Evolutionary conservation across 2,329 filamentous ascomycete species (phyloP).

Genomic region (Alternaria gansuensis): DNA sequence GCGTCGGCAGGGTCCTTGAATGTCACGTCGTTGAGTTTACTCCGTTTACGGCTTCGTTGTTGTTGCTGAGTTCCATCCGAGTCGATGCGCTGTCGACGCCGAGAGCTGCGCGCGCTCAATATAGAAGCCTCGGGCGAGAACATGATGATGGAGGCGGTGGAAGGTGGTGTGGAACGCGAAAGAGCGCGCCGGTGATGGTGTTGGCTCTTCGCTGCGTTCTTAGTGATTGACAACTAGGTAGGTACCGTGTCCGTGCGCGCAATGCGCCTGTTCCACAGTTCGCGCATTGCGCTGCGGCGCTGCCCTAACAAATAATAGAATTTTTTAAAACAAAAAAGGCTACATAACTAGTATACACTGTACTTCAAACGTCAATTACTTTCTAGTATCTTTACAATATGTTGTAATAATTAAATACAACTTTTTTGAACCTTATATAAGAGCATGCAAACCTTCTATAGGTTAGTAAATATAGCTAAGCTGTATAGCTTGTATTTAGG

Average conservation of each 20-base stretch:
- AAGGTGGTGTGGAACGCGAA: slow-evolving; percentile 39
- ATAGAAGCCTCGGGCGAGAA: slow-evolving; percentile 52
- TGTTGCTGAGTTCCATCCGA: slow-evolving; percentile 55
- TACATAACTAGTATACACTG: no score
- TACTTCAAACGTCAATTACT: no score
- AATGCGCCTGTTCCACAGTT: no score
- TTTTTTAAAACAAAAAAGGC: no score
- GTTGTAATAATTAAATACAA: no score
- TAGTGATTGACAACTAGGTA: slow-evolving; percentile 32
- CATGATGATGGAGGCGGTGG: slow-evolving; percentile 39
- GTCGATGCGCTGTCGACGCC: slow-evolving; percentile 58
- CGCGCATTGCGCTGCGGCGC: no score
- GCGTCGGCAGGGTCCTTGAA: slow-evolving; percentile 43
- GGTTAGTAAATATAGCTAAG: no score
- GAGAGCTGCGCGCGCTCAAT: slow-evolving; percentile 50
- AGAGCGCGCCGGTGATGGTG: slow-evolving; percentile 39
- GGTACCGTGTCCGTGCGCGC: slow-evolving; percentile 6
- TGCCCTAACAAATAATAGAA: no score
- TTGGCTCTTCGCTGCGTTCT: slow-evolving; percentile 31
- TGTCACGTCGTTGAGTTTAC: slow-evolving; percentile 57
- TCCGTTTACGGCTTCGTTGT: slow-evolving; percentile 57
- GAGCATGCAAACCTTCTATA: no score
- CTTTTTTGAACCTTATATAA: no score
- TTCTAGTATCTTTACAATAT: no score
- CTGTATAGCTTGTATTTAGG: no score